These are phyloP conservation scores for Choiromyces venosus DNA, from an alignment of 495 filamentous ascomycete species.

Conservation along the genomic window DNA sequence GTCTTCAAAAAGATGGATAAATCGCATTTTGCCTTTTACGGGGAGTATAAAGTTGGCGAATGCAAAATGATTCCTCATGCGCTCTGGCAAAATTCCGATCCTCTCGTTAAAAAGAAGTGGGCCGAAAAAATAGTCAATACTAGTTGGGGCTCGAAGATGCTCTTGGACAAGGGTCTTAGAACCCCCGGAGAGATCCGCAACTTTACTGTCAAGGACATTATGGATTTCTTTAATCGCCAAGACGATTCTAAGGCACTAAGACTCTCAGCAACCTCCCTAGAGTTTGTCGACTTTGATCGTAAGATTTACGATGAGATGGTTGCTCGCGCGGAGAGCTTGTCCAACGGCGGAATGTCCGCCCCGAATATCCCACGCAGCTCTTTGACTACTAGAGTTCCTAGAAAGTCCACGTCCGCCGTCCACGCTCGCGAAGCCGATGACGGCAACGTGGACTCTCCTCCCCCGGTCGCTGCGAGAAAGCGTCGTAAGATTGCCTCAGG, in stretches of 20 bases:
- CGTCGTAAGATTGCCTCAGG: background rate
- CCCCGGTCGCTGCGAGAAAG: background rate
- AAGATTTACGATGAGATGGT: slow-evolving; percentile 22
- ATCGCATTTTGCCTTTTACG: slow-evolving; percentile 24
- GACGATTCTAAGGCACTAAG: slow-evolving; percentile 26
- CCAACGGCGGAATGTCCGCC: background rate
- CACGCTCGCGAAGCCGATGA: background rate
- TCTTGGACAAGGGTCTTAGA: slow-evolving; percentile 23
- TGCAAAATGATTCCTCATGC: slow-evolving; percentile 13
- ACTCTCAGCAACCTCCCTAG: slow-evolving; percentile 26
- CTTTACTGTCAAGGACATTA: slow-evolving; percentile 13
- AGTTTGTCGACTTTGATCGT: slow-evolving; percentile 23
- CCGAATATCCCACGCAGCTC: background rate
- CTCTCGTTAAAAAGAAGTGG: slow-evolving; percentile 26
- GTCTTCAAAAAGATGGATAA: slow-evolving; percentile 24
- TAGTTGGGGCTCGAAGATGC: slow-evolving; percentile 28
- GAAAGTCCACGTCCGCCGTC: background rate
- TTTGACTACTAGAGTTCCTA: background rate
- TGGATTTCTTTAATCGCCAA: slow-evolving; percentile 22
- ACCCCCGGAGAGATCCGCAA: slow-evolving; percentile 24
- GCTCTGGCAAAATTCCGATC: slow-evolving; percentile 12
- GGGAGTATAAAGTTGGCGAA: slow-evolving; percentile 20
- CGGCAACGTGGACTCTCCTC: background rate
- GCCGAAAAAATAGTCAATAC: slow-evolving; percentile 28
- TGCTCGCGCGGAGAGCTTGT: background rate